Conservation (phyloP, 257 asterid species). For the Primulina tabacum region DNA sequence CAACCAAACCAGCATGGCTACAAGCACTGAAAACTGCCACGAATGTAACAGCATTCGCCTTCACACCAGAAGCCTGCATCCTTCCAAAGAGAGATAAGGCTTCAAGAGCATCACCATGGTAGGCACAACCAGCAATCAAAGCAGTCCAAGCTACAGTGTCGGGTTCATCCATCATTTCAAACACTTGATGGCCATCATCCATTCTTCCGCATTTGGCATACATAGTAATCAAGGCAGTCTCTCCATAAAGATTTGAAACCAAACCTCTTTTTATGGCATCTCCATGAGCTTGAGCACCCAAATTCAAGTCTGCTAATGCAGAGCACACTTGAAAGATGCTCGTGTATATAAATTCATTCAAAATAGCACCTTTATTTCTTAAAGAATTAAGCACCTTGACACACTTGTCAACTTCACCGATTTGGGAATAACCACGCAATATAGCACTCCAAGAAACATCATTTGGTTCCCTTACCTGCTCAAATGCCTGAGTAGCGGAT, state of each 20-base stretch:
- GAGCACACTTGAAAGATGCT: constrained; percentile 55
- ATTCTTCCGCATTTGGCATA: constrained; percentile 53
- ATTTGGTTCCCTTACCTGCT: constrained; percentile 44
- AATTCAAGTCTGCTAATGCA: constrained; percentile 35
- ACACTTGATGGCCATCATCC: constrained; percentile 39
- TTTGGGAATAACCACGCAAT: constrained; percentile 43
- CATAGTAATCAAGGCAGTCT: constrained; percentile 56
- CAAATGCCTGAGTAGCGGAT: constrained; percentile 38
- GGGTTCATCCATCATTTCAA: constrained; percentile 36
- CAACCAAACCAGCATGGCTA: constrained; percentile 54
- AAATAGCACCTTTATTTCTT: constrained; percentile 34
- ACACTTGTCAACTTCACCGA: constrained; percentile 45
- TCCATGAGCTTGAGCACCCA: constrained; percentile 57
- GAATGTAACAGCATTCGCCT: constrained; percentile 41
- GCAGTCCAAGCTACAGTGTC: constrained; percentile 60
- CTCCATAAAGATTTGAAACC: constrained; percentile 45
- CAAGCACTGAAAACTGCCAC: constrained; percentile 51
- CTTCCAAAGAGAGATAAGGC: constrained; percentile 38
- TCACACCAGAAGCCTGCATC: constrained; percentile 42
- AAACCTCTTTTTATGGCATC: constrained; percentile 53
- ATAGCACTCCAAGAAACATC: constrained; percentile 67
- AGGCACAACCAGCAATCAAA: constrained; percentile 45
- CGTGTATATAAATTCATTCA: constrained; percentile 52
- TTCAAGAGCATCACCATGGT: constrained; percentile 45
- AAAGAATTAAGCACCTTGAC: constrained; percentile 36